Evolutionary conservation across 768 basidiomycete genomes (phyloP), one percentile per base, ranked within the genome.

Genomic region (Candolleomyces eurysporus): DNA sequence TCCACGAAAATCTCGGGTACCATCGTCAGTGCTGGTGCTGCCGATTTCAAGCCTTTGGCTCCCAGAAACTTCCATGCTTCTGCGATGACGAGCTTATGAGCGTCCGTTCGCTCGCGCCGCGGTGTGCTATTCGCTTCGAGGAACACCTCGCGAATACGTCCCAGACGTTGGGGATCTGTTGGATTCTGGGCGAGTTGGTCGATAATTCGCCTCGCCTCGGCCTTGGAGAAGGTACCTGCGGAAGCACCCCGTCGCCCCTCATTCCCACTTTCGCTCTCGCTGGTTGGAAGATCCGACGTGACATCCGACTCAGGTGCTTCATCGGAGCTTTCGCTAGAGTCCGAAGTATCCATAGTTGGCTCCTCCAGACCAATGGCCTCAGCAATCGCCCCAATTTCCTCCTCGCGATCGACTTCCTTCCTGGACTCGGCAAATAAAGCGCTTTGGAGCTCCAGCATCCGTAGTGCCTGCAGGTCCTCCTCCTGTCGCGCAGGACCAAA

Each of bases 1-100:
- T 81, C 80, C 2, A 81, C 77, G 48, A 72, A 80, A 3, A 76
- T 69, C 26, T 72, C 68, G 4, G 22, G 62, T 55, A 57, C 31
- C 40, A 36, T 46, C 40, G 53, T 9, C 39, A 50, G 46, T 16
- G 59, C 17, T 26, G 61, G 52, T 13, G 49, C 31, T 8, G 5
- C 4, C 19, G 50, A 8, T 10, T 1, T 3, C 13, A 58, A 6
- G 17, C 13, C 48, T 21, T 42, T 30, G 48, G 8, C 11, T 11
- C 17, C 26, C 21, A n/a, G 31, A 36, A 63, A 60, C 11, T 46
- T 39, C 48, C 60, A 59, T 69, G 68, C 68, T 16, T 63, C 62
- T 1, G 52, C 32, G 14, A 73, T 62, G 21, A 73, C 53, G 22
- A 66, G 67, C 31, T 62, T 61, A 50, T 74, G 71, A 11, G 60